phyloP scores from a whole-genome alignment of 306 rosid species.

The Parietaria judaica region DNA sequence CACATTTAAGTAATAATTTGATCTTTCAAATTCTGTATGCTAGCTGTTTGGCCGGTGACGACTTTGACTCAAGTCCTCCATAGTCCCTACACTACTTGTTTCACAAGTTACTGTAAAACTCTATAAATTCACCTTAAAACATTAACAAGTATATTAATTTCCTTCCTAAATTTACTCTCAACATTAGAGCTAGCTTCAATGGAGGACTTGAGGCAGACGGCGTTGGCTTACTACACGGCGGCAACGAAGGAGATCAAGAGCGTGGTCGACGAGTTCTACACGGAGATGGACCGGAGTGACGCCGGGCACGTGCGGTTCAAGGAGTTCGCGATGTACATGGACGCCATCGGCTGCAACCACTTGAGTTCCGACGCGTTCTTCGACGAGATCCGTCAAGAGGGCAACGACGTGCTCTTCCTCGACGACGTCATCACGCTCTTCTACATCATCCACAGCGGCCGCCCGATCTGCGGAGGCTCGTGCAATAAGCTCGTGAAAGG shows the following conservation, averaged over 20 bases:
- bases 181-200: background rate
- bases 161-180: too few relatives aligned
- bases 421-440: constrained; percentile 1
- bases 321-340: constrained; percentile 15
- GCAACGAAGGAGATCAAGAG: background rate
- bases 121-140: background rate
- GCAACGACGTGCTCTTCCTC: background rate
- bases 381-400: constrained; percentile 5
- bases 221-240: background rate
- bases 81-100: too few relatives aligned
- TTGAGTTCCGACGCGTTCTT: constrained; percentile 7
- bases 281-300: background rate
- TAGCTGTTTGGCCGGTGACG: too few relatives aligned
- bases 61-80: too few relatives aligned
- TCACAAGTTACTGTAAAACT: too few relatives aligned
- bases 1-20: too few relatives aligned
- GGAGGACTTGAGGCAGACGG: constrained; percentile 15
- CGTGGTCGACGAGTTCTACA: background rate
- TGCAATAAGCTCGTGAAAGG: constrained; percentile 8
- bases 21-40: too few relatives aligned
- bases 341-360: background rate
- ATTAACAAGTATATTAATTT: too few relatives aligned
- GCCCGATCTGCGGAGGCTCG: constrained; percentile 11
- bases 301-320: background rate
- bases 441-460: constrained; percentile 13